Conservation (phyloP, 352 stramenopile genomes). For the Pythium coloratum region DNA sequence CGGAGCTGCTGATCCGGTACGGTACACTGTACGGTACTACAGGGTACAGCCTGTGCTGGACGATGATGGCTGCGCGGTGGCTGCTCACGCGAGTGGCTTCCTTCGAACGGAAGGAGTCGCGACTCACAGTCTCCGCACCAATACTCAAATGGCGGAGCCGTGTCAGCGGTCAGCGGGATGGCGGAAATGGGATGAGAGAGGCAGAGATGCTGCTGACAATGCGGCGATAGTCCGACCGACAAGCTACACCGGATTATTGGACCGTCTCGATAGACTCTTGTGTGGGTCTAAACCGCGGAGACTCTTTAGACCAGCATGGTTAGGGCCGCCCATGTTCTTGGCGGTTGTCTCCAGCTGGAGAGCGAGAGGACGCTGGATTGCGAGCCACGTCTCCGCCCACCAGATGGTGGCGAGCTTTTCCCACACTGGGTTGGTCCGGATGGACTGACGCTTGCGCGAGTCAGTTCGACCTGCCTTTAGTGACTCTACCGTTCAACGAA, state of each 20-base stretch:
- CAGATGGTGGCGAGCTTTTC: constrained; percentile 7
- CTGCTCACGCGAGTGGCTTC: background rate
- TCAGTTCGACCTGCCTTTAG: constrained; percentile 17
- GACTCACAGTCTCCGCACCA: background rate
- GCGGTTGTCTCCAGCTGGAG: background rate
- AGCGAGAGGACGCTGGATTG: background rate
- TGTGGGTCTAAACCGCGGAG: background rate
- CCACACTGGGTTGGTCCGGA: background rate
- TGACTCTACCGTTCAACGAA: background rate
- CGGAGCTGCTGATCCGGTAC: background rate
- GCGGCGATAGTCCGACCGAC: background rate
- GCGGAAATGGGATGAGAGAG: background rate
- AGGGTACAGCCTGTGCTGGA: background rate
- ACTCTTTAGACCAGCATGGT: background rate
- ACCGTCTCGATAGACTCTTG: background rate
- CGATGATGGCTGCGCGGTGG: background rate
- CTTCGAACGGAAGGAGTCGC: background rate
- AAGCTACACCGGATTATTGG: background rate
- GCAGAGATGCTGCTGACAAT: constrained; percentile 1
- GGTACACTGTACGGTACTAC: background rate
- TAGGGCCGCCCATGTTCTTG: background rate
- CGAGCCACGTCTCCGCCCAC: constrained; percentile 1
- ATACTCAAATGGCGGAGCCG: background rate
- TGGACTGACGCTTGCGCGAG: constrained; percentile 4
- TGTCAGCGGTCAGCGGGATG: background rate